phyloP scores from a whole-genome alignment of 495 filamentous ascomycete species.

The Daldinia loculata region DNA sequence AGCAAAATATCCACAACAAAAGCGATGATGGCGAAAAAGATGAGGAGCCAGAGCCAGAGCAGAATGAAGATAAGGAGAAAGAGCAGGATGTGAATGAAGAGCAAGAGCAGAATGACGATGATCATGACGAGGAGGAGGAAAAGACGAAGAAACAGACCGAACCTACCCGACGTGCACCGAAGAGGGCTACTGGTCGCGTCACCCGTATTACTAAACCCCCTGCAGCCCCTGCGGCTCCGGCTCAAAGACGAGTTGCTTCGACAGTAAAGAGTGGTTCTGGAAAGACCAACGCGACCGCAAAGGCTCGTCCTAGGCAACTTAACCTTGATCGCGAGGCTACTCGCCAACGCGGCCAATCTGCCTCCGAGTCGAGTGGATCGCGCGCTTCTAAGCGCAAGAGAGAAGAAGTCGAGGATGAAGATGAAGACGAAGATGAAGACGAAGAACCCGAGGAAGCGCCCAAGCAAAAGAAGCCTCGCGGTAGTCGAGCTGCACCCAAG shows the following conservation, averaged over 20 bases:
- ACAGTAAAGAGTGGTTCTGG: too few relatives aligned
- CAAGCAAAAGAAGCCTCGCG: constrained; percentile 36
- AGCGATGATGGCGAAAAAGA: not conserved
- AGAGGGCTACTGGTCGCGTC: too few relatives aligned
- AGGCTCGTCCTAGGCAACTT: too few relatives aligned
- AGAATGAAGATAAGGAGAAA: not conserved
- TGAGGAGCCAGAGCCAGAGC: not conserved
- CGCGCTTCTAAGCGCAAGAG: constrained; percentile 41
- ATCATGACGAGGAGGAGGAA: too few relatives aligned
- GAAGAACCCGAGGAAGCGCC: constrained; percentile 7
- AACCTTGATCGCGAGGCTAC: too few relatives aligned
- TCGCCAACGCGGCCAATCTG: too few relatives aligned
- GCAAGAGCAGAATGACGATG: not conserved
- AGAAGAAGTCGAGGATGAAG: constrained; percentile 24
- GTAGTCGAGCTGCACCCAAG: not conserved
- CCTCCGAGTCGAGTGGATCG: not conserved
- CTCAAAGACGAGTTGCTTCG: too few relatives aligned
- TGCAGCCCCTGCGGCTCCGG: too few relatives aligned
- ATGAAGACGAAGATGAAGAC: constrained; percentile 9
- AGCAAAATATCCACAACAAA: not conserved
- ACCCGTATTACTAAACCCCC: too few relatives aligned
- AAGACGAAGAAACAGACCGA: not conserved
- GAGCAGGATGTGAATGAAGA: not conserved
- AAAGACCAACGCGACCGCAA: too few relatives aligned
- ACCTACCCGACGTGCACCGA: too few relatives aligned